Conservation (phyloP, 208 protist species). For the Leptomonas pyrrhocoris region DNA sequence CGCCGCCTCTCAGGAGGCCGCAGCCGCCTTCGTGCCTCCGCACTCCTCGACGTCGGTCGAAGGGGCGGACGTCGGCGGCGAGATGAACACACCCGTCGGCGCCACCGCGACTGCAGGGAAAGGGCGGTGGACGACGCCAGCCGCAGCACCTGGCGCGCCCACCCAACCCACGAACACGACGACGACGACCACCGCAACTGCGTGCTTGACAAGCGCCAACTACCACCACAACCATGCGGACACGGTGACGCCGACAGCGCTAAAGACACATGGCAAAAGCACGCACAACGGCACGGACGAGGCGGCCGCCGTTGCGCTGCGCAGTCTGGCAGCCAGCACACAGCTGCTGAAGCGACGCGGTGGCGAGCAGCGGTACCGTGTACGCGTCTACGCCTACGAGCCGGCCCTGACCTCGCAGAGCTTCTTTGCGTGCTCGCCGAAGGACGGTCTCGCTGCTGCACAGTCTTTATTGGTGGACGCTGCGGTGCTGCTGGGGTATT, state of each 20-base stretch:
- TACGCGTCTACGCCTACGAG: slow-evolving; percentile 8
- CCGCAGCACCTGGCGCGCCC: no score
- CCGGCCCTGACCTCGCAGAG: slow-evolving; percentile 10
- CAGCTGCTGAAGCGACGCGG: slow-evolving; percentile 5
- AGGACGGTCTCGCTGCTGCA: slow-evolving; percentile 22
- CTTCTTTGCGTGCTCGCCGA: slow-evolving; percentile 10
- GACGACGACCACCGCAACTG: background rate
- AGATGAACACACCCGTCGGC: background rate
- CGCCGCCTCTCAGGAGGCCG: slow-evolving; percentile 8
- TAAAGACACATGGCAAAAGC: background rate
- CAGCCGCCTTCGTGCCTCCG: background rate
- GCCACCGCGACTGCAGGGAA: no score
- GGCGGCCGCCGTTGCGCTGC: background rate
- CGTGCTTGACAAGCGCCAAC: no score
- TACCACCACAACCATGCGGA: no score
- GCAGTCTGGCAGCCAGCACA: slow-evolving; percentile 3
- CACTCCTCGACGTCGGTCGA: background rate
- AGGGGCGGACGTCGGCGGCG: background rate
- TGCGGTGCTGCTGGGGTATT: slow-evolving; percentile 19
- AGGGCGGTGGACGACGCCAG: no score
- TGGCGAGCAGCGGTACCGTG: slow-evolving; percentile 10
- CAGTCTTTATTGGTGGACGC: slow-evolving; percentile 18
- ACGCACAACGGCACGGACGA: background rate
- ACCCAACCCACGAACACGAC: background rate
- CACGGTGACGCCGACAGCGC: no score